These are phyloP conservation scores for Phytophthora lateralis DNA, from an alignment of 352 stramenopile species.

Conservation along the genomic window DNA sequence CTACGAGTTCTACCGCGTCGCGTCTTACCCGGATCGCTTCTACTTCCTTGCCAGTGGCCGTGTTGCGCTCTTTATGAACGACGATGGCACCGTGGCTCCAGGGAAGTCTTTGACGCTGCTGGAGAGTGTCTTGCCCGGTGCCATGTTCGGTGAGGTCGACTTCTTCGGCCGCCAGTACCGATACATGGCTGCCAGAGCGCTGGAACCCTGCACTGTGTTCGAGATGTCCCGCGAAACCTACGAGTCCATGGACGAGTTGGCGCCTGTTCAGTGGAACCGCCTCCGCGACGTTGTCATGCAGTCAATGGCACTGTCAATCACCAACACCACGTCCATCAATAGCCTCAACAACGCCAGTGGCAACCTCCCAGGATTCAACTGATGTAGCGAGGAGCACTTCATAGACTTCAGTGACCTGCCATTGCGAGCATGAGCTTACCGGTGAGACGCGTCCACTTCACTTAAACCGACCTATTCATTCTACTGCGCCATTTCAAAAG, in stretches of 20 bases:
- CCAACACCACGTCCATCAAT: constrained; percentile 75
- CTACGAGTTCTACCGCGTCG: constrained; percentile 79
- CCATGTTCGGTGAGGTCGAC: constrained; percentile 89
- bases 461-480: constrained; percentile 5
- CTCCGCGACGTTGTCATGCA: constrained; percentile 84
- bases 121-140: constrained; percentile 73
- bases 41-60: constrained; percentile 79
- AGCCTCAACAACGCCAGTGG: constrained; percentile 51
- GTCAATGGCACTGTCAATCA: constrained; percentile 81
- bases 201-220: constrained; percentile 68
- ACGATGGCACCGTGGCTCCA: constrained; percentile 56
- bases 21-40: constrained; percentile 63
- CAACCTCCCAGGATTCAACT: constrained; percentile 24
- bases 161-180: constrained; percentile 81
- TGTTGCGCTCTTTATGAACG: constrained; percentile 80
- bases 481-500: constrained; percentile 36
- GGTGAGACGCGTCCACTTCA: background rate
- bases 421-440: background rate
- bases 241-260: constrained; percentile 61
- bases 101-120: constrained; percentile 59
- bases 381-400: constrained; percentile 15
- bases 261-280: constrained; percentile 70
- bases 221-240: constrained; percentile 72
- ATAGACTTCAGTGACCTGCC: constrained; percentile 19
- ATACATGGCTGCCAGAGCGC: constrained; percentile 60